Evolutionary conservation across 225 moss, liverwort and hornwort species (phyloP), one percentile per base, ranked within the genome.

Genomic region (Bryum argenteum): DNA sequence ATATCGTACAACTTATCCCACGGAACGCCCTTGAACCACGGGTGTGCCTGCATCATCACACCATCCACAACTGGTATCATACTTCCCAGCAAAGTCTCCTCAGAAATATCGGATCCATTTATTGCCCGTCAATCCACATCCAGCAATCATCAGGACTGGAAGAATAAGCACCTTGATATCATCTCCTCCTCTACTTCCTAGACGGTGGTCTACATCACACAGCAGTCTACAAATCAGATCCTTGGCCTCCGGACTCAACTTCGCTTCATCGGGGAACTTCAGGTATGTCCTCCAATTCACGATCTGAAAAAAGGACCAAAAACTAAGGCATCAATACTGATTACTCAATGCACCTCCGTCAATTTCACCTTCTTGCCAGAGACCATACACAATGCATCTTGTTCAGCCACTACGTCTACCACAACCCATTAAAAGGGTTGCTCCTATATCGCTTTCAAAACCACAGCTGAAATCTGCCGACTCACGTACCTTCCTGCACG

Each of bases 261-360:
- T 90, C 10, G 95, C 95, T 78, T 95, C 95, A 72, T 92, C 95
- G 40, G 95, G 95, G 72, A 95, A 95, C 80, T 95, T 95, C 74
- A 95, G 77, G 66, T 95, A 87, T 17, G 88, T 95, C 88, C 85
- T 89, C 95, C 95, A 95, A 70, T 95, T 90, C 71, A 95, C 95
- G 78, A 95, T 95, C 95, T 95, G 89, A 59, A 57, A 42, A 53
- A 58, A 26, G 70, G 19, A 51, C 65, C 48, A 39, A 58, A 11
- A 26, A 38, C n/a, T 16, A 55, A 45, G 16, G 51, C 61, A 40
- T 71, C 40, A 39, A 43, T 9, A 28, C 63, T 20, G 19, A 57
- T 14, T 15, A 68, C 9, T 40, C 50, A 12, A 55, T 54, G 47
- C 11, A 1, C 56, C 63, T 8, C 10, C 26, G 15, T 58, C 16